A percentile compares a stretch with the other conserved stretches of the same genome.
Evolutionary conservation across 345 rosid genomes (phyloP).

Genomic region (Moricandia arvensis): DNA sequence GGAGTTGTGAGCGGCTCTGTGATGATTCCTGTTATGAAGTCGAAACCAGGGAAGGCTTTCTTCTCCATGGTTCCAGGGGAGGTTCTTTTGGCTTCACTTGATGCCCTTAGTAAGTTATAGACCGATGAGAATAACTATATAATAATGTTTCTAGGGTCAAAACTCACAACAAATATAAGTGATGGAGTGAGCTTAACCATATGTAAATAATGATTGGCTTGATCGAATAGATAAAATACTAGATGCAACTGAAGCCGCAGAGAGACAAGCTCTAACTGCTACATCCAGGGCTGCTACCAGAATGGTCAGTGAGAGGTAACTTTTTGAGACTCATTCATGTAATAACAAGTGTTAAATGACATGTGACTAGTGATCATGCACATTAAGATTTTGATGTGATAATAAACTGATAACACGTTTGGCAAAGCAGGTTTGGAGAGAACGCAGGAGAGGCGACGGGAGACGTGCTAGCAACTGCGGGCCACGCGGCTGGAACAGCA

Average conservation of each 20-base stretch:
- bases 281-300: slow-evolving; percentile 75
- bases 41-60: slow-evolving; percentile 73
- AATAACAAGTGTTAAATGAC: not conserved
- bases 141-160: not conserved
- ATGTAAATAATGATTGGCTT: not conserved
- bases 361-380: not conserved
- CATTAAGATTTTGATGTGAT: not conserved
- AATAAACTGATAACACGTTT: not conserved
- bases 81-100: slow-evolving; percentile 82
- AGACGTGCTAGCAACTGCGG: slow-evolving; percentile 74
- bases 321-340: not conserved
- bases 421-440: slow-evolving; percentile 61
- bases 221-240: slow-evolving; percentile 54
- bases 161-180: not conserved
- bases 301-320: slow-evolving; percentile 59
- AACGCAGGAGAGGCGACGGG: slow-evolving; percentile 79
- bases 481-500: slow-evolving; percentile 62
- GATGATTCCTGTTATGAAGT: slow-evolving; percentile 67
- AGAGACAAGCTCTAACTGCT: slow-evolving; percentile 68
- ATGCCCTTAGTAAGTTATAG: slow-evolving; percentile 78
- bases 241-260: slow-evolving; percentile 92
- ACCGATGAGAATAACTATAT: not conserved
- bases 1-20: slow-evolving; percentile 62
- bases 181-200: not conserved
- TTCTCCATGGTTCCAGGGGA: slow-evolving; percentile 82